These are phyloP conservation scores for Cetradonia linearis DNA, from an alignment of 495 filamentous ascomycete species.

Conservation along the genomic window DNA sequence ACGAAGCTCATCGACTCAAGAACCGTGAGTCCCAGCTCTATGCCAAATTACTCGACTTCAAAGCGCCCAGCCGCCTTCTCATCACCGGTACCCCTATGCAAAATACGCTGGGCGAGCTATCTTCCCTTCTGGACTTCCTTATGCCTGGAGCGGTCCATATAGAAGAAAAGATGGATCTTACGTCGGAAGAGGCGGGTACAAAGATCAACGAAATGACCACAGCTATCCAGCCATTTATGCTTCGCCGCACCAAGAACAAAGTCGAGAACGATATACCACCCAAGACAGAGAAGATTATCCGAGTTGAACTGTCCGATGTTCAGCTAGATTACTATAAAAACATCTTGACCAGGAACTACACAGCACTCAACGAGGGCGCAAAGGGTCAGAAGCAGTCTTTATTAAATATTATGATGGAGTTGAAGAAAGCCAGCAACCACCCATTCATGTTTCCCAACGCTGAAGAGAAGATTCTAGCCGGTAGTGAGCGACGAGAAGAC, in stretches of 20 bases:
- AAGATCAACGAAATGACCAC: constrained; percentile 62
- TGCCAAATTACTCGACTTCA: constrained; percentile 70
- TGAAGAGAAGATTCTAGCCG: constrained; percentile 74
- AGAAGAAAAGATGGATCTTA: constrained; percentile 79
- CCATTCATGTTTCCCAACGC: constrained; percentile 94
- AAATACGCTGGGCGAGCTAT: constrained; percentile 86
- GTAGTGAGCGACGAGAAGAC: constrained; percentile 70
- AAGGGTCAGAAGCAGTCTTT: constrained; percentile 85
- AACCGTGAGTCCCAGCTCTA: constrained; percentile 93
- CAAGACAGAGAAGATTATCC: constrained; percentile 97
- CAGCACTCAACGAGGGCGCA: constrained; percentile 79
- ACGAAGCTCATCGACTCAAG: constrained; percentile 95
- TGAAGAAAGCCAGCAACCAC: constrained; percentile 98
- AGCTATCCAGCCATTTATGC: constrained; percentile 78
- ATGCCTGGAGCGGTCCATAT: constrained; percentile 81
- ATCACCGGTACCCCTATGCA: constrained; percentile 98
- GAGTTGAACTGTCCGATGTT: constrained; percentile 88
- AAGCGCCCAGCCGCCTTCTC: constrained; percentile 71
- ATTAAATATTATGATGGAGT: constrained; percentile 99
- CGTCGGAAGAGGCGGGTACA: constrained; percentile 54
- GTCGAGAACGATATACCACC: constrained; percentile 92
- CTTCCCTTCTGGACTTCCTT: constrained; percentile 87
- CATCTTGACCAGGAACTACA: constrained; percentile 93
- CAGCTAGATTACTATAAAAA: constrained; percentile 98
- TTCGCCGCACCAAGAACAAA: constrained; percentile 93